Evolutionary conservation across 129 eudicot genomes (phyloP), one percentile per base, ranked within the genome.

Genomic region (Kitagawia praeruptora): DNA sequence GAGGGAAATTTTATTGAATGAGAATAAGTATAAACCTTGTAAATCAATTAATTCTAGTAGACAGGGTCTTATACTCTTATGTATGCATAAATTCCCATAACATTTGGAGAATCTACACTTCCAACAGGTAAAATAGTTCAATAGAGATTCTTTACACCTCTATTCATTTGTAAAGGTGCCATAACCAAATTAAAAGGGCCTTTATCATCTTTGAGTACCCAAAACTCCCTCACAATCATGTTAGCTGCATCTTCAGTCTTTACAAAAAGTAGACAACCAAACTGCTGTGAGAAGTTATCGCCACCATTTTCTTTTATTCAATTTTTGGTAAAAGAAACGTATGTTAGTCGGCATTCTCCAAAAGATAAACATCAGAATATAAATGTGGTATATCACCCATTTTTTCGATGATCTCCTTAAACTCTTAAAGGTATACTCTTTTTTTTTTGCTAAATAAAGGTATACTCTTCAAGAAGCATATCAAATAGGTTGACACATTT

Each of bases 171-270:
- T 75, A 96, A 80, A 82, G 99, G 99, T 49, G 99, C 99, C 87
- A 96, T 85, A 11, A 98, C 97, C 88, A 96, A 87, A 82, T 96
- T 96, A 79, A 92, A 96, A 28, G 99, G 99, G 11, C 99, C 99
- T 83, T 92, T 95, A 34, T 76, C 93, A 45, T 95, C 89, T 85
- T 92, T 92, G 74, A 90, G 81, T 79, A 96, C 73, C n/a, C n/a
- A n/a, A n/a, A n/a, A n/a, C n/a, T n/a, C n/a, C n/a, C n/a, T n/a
- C n/a, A n/a, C n/a, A n/a, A n/a, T n/a, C n/a, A n/a, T n/a, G n/a
- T n/a, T n/a, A n/a, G n/a, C n/a, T n/a, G n/a, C n/a, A n/a, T n/a
- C n/a, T n/a, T n/a, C n/a, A n/a, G n/a, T n/a, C n/a, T n/a, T n/a
- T n/a, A n/a, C n/a, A n/a, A n/a, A n/a, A n/a, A n/a, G n/a, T n/a